A percentile compares a stretch with the other conserved stretches of the same genome.
phyloP scores from a whole-genome alignment of 2,329 filamentous ascomycete species.

The Rutstroemia sydowiana region DNA sequence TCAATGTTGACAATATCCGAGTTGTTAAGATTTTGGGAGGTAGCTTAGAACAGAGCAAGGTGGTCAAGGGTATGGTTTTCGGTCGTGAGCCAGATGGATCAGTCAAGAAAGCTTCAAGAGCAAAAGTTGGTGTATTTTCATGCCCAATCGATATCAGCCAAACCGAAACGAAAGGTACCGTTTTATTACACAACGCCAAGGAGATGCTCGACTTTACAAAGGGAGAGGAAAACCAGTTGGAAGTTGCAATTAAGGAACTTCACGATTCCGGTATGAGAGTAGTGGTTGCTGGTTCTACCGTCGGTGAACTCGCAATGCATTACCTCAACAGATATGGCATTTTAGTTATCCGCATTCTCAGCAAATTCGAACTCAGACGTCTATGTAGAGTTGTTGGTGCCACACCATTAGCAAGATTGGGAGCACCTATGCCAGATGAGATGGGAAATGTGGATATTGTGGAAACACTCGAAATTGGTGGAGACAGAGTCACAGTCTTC shows the following conservation, averaged over 20 bases:
- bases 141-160: constrained; percentile 93
- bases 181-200: constrained; percentile 91
- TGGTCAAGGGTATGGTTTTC: constrained; percentile 98
- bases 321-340: constrained; percentile 98
- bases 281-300: constrained; percentile 83
- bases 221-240: constrained; percentile 89
- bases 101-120: constrained; percentile 83
- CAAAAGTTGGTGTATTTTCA: constrained; percentile 94
- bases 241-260: constrained; percentile 87
- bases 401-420: constrained; percentile 88
- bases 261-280: constrained; percentile 91
- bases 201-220: constrained; percentile 99
- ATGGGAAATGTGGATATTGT: constrained; percentile 94
- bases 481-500: constrained; percentile 97
- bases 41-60: constrained; percentile 84
- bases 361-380: constrained; percentile 93
- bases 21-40: constrained; percentile 99
- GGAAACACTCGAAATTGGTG: constrained; percentile 95
- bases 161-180: constrained; percentile 98
- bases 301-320: constrained; percentile 92
- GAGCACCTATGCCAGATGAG: constrained; percentile 99
- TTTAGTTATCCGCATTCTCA: constrained; percentile 90
- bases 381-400: constrained; percentile 94
- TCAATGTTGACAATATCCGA: constrained; percentile 98
- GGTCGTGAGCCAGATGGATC: constrained; percentile 87